phyloP scores from a whole-genome alignment of 1,139 yeast species.

The Diutina rugosa region DNA sequence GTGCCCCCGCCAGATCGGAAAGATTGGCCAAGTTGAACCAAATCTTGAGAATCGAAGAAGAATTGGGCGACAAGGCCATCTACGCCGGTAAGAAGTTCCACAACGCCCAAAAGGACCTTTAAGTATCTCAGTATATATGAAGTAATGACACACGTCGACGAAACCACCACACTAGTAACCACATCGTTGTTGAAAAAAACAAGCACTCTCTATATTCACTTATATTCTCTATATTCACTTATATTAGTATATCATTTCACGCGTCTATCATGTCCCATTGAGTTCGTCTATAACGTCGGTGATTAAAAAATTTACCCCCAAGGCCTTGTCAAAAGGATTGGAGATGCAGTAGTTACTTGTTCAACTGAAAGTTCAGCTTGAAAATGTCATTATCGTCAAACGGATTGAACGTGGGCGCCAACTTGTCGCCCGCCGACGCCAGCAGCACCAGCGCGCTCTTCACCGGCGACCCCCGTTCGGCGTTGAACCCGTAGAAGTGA shows the following conservation, averaged over 20 bases:
- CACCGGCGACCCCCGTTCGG: constrained; percentile 3
- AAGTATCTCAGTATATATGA: background rate
- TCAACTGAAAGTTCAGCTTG: constrained; percentile 1
- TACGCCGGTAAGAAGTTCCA: constrained; percentile 83
- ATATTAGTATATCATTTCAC: background rate
- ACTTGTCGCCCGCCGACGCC: constrained; percentile 2
- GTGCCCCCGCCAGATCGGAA: constrained; percentile 99
- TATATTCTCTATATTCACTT: background rate
- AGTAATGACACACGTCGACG: background rate
- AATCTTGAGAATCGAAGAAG: constrained; percentile 94
- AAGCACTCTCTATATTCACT: too few species aligned
- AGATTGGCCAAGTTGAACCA: constrained; percentile 96
- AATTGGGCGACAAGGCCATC: constrained; percentile 88
- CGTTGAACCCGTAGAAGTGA: constrained; percentile 28
- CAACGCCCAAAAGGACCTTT: background rate
- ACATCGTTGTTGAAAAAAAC: too few species aligned
- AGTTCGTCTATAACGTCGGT: background rate
- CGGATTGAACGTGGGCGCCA: constrained; percentile 6
- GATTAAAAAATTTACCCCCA: background rate
- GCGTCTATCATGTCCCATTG: background rate
- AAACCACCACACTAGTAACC: too few species aligned
- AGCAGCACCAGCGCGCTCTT: constrained; percentile 1
- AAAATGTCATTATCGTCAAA: constrained; percentile 4
- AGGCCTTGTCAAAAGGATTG: background rate
- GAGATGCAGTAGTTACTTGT: background rate